Base-by-base conservation (phyloP, 106 monocot species). In the Allium cepa region DNA sequence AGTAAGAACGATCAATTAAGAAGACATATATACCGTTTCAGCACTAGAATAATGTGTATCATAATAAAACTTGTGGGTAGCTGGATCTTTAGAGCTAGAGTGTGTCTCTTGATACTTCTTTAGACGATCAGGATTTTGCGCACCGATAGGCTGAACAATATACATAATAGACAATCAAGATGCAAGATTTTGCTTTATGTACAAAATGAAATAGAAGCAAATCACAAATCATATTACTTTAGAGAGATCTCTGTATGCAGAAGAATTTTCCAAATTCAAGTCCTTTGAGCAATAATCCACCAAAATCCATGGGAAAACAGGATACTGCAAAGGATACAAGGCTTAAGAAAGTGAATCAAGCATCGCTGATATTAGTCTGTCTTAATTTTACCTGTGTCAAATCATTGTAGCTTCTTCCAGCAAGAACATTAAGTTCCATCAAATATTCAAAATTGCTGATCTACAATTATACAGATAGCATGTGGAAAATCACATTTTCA, bases 391-490 rank as follows among this genome's bases (percentile, higher is more conserved):
- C 99, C 93, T 99, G 99, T 49, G 99, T 93, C 51, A 99, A 93
- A 81, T 99, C 99, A 75, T 99, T 99, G 80, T 99, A 99, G 83
- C 93, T 99, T 50, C 99, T 86, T 15, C 99, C 99, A 77, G 93
- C 84, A 12, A 99, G 77, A 59, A 90, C 93, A 57, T 93, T 99
- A 9, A 99, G 87, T 74, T 92, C 93, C 99, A 99, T 99, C 46
- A 99, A 69, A 81, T 99, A 99, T 67, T 99, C 93, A 87, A 99
- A 99, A 78, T 99, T 99, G 81, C 87, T 99, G 67, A 99, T 90
- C 99, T 99, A 87, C 66, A 80, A 17, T 7, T 22, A 69, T 36
- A 36, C 36, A 36, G 36, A 36, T 36, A 36, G 5, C 3, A 36
- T 36, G 36, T 36, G 5, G 36, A 36, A 36, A 36, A 4, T 36